Evolutionary conservation across 164 flowering plant species (phyloP).

Genomic region (Berberis vulgaris): DNA sequence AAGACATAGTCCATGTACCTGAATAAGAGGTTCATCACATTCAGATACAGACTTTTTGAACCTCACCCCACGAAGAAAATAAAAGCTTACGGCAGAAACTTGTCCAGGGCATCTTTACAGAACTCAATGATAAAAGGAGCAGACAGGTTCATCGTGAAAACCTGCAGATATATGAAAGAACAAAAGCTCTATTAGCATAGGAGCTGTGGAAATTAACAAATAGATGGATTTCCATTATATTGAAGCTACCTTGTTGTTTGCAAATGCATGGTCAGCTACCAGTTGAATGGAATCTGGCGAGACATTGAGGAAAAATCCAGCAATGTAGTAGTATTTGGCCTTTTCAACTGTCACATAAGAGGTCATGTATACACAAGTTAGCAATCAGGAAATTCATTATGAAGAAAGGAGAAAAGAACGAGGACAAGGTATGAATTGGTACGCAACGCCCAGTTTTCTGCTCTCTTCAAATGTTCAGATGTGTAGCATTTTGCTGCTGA

Average conservation of each 20-base stretch:
- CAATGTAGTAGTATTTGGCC: slow-evolving; percentile 85
- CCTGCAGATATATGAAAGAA: slow-evolving; percentile 21
- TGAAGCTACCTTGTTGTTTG: slow-evolving; percentile 48
- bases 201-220: not conserved
- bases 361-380: not conserved
- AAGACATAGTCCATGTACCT: slow-evolving; percentile 89
- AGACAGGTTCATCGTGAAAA: slow-evolving; percentile 84
- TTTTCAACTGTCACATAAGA: slow-evolving; percentile 61
- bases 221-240: not conserved
- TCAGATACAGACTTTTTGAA: not conserved
- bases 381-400: no score
- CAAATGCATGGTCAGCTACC: slow-evolving; percentile 73
- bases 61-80: not conserved
- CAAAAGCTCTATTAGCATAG: not conserved
- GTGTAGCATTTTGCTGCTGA: slow-evolving; percentile 98
- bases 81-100: slow-evolving; percentile 67
- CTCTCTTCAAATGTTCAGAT: slow-evolving; percentile 74
- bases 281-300: slow-evolving; percentile 81
- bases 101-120: slow-evolving; percentile 81
- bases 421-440: slow-evolving; percentile 7
- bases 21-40: slow-evolving; percentile 6
- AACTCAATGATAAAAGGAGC: slow-evolving; percentile 94
- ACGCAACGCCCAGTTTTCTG: slow-evolving; percentile 96
- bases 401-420: no score
- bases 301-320: slow-evolving; percentile 94